Base-by-base conservation (phyloP, 768 basidiomycete genomes). In the Tylopilus intermedius region DNA sequence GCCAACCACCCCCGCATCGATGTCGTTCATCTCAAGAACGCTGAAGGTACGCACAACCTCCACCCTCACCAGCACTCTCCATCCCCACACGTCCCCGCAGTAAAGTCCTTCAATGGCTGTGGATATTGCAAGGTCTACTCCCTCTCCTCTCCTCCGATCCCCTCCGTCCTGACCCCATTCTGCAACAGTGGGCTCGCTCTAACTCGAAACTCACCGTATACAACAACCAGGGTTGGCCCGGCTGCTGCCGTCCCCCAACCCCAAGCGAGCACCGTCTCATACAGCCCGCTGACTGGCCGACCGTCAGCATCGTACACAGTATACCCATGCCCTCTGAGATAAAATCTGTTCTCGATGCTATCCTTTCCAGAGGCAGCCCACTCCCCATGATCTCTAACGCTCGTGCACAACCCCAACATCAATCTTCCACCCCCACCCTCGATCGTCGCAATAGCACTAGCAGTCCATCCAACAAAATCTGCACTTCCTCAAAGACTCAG, bases 81-180 rank as follows among this genome's bases (percentile, higher is more conserved):
- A 2, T 60, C 50, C 61, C 59, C 52, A 61, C 57, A 49, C 53
- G 18, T 50, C 37, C 55, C 41, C 53, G 59, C 65, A 89, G 87
- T 91, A 60, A 81, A 86, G 64, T 81, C 81, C 33, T 90, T 90
- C 75, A 89, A 86, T 61, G 88, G 88, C 45, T 92, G 90, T 67
- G 90, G 90, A 22, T 93, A 81, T 70, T 93, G 90, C 85, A 93
- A 91, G 83, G 90, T 90, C 52, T 58, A 33, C 42, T 54, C 32
- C 21, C 47, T 46, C 48, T 56, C 35, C 49, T 54, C 50, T 49
- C 43, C 39, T 60, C 54, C 59, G 52, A 47, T 58, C 44, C 61
- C 56, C 51, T 44, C 58, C 56, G 60, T 54, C 62, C 61, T 67
- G 64, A 63, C 65, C 52, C 50, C 58, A 54, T 58, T 57, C 53